Evolutionary conservation across 495 filamentous ascomycete genomes (phyloP).

Genomic region (Aspergillus mulundensis): DNA sequence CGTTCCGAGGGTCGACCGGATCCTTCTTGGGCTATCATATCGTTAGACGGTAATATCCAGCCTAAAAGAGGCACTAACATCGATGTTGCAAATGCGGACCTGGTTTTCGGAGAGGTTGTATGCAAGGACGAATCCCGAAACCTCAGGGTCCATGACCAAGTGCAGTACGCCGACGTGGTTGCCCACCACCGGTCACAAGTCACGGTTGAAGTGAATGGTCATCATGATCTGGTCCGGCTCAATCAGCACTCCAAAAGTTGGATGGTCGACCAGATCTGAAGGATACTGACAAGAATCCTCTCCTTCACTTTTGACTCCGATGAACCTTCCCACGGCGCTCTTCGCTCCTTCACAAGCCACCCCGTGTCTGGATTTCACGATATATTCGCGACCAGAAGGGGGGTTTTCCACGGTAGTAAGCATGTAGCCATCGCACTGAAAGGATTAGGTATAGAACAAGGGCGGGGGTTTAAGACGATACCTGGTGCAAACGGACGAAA

Average conservation of each 20-base stretch:
- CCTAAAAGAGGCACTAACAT: conserved; percentile 21
- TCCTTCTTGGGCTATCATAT: conserved; percentile 22
- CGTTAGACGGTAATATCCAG: neutral
- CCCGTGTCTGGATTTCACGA: conserved; percentile 22
- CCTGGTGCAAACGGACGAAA: conserved; percentile 19
- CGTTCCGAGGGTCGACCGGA: conserved; percentile 34
- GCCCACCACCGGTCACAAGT: conserved; percentile 30
- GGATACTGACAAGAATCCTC: conserved; percentile 29
- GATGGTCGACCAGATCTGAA: neutral
- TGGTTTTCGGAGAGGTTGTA: conserved; percentile 38
- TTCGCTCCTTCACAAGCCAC: conserved; percentile 38
- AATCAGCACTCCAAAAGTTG: no score
- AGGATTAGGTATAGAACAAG: neutral
- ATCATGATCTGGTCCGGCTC: conserved; percentile 39
- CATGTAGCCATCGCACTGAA: conserved; percentile 18
- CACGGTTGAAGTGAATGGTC: conserved; percentile 43
- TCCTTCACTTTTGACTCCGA: conserved; percentile 34
- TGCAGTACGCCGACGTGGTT: conserved; percentile 37
- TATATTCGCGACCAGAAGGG: conserved; percentile 10
- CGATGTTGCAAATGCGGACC: conserved; percentile 39
- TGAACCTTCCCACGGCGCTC: conserved; percentile 22
- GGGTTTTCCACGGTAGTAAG: conserved; percentile 22
- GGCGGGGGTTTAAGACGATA: neutral
- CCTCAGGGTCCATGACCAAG: conserved; percentile 41
- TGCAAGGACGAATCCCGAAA: conserved; percentile 37